Evolutionary conservation across 768 basidiomycete species (phyloP), one percentile per base, ranked within the genome.

Genomic region (Royoungia palumana): DNA sequence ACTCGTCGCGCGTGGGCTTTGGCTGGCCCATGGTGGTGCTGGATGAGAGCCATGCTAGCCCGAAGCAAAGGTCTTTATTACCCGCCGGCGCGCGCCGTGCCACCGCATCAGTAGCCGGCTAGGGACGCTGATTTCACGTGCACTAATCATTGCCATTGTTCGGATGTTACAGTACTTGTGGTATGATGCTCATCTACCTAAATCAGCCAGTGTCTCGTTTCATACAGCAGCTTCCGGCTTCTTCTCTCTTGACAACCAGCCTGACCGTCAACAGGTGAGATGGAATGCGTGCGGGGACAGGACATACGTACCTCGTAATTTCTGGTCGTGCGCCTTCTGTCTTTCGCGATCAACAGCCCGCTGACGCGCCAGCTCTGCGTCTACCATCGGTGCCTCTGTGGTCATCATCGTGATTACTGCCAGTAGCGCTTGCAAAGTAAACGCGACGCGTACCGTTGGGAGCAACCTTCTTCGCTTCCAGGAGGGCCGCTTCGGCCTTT

Each of bases 281-380:
- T 17, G 17, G 35, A 20, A 25, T 20, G 6, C 14, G 41, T 14
- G 24, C 21, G 0, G 39, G 10, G 16, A 51, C 27, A 10, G 2
- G 28, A 44, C 46, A 16, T 54, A 44, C 46, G 14, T 54, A 86
- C 89, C 90, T 73, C 83, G 86, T 63, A 91, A 70, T 65, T 86
- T 91, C 62, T 83, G 73, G 51, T 83, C 84, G 53, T 83, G 77
- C 0, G 63, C 76, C 54, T 70, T 79, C 53, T 87, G 84, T 38
- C 81, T 78, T 61, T 83, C 83, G 54, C 83, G 79, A 47, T 92
- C 89, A 30, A 75, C 75, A 3, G 63, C 75, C 14, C 77, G 76
- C 38, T 89, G 72, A 37, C 86, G 72, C 12, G 71, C 63, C 27
- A 91, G 67, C 61, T 92, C 90, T 11, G 77, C 75, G n/a, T 82